Percentiles rank a stretch among this genome's conserved stretches.
phyloP scores from a whole-genome alignment of 2,329 filamentous ascomycete species.

The Emmonsia crescens region DNA sequence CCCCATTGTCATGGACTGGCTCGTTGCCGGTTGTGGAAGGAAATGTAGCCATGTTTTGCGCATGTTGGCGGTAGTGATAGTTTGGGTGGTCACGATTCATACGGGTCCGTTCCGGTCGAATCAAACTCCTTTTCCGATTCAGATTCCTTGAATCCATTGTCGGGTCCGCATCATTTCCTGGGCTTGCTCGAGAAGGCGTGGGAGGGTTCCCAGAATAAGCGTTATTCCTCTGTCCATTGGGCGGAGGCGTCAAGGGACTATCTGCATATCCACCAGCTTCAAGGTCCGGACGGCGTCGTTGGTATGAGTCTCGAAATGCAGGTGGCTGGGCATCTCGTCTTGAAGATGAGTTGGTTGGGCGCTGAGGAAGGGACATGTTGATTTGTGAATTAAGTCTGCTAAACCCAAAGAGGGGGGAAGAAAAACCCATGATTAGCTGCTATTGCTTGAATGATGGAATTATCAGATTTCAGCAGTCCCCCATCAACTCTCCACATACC shows the following conservation, averaged over 20 bases:
- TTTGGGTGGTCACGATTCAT: slow-evolving; percentile 84
- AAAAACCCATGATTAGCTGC: not conserved
- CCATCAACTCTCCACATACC: not conserved
- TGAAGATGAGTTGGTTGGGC: slow-evolving; percentile 53
- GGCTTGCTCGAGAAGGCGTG: slow-evolving; percentile 37
- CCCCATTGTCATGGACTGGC: slow-evolving; percentile 61
- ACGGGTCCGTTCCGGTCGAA: slow-evolving; percentile 76
- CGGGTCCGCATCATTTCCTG: slow-evolving; percentile 40
- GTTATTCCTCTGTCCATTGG: slow-evolving; percentile 26
- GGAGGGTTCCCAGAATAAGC: slow-evolving; percentile 16
- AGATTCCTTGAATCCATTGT: slow-evolving; percentile 42
- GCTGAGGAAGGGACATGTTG: slow-evolving; percentile 43
- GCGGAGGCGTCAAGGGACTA: slow-evolving; percentile 22
- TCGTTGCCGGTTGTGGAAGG: slow-evolving; percentile 92
- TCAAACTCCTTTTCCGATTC: slow-evolving; percentile 71
- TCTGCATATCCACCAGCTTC: slow-evolving; percentile 49
- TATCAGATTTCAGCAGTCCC: not conserved
- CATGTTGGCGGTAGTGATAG: slow-evolving; percentile 91
- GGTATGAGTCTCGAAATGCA: slow-evolving; percentile 57
- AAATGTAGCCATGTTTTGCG: slow-evolving; percentile 78
- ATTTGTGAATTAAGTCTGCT: slow-evolving; percentile 1
- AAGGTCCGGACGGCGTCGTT: slow-evolving; percentile 59
- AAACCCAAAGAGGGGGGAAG: not conserved
- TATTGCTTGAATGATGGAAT: not conserved
- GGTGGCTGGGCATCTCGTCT: slow-evolving; percentile 45